Evolutionary conservation across 192 early-diverging fungal genomes (phyloP).

Genomic region (Borealophlyctis nickersoniae): DNA sequence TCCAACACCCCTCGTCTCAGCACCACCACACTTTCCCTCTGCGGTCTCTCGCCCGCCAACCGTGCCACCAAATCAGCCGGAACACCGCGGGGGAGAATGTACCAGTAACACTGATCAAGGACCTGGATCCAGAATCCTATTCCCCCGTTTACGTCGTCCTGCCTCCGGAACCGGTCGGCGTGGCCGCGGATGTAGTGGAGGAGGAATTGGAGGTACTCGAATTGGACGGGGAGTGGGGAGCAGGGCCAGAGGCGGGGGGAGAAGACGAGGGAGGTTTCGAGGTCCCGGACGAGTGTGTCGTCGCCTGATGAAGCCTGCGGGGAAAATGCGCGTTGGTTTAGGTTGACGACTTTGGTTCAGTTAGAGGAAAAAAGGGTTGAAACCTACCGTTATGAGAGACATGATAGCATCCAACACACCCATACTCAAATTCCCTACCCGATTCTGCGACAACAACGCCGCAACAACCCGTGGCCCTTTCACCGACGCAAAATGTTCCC

Average conservation of each 20-base stretch:
- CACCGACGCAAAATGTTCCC: slow-evolving; percentile 27
- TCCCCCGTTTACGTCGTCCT: slow-evolving; percentile 25
- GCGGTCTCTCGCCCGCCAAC: neutral
- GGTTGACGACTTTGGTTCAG: neutral
- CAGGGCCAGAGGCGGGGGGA: slow-evolving; percentile 36
- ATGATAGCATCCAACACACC: slow-evolving; percentile 34
- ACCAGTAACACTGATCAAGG: slow-evolving; percentile 40
- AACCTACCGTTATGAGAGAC: slow-evolving; percentile 25
- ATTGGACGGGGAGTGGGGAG: slow-evolving; percentile 26
- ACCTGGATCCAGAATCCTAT: slow-evolving; percentile 33
- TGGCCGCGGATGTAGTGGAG: slow-evolving; percentile 14
- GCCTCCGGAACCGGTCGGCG: slow-evolving; percentile 21
- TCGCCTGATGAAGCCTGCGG: neutral
- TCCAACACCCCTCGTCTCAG: neutral
- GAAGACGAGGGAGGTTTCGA: slow-evolving; percentile 34
- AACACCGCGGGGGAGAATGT: slow-evolving; percentile 8
- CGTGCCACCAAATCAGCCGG: neutral
- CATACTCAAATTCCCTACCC: slow-evolving; percentile 27
- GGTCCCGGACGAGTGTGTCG: neutral
- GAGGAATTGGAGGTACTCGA: slow-evolving; percentile 37
- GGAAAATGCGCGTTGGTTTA: neutral
- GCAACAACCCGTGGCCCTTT: slow-evolving; percentile 37
- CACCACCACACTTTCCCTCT: neutral
- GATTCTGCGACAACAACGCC: slow-evolving; percentile 33
- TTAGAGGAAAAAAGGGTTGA: neutral